phyloP scores from a whole-genome alignment of 305 asterid genomes.

The Plantago lanceolata region DNA sequence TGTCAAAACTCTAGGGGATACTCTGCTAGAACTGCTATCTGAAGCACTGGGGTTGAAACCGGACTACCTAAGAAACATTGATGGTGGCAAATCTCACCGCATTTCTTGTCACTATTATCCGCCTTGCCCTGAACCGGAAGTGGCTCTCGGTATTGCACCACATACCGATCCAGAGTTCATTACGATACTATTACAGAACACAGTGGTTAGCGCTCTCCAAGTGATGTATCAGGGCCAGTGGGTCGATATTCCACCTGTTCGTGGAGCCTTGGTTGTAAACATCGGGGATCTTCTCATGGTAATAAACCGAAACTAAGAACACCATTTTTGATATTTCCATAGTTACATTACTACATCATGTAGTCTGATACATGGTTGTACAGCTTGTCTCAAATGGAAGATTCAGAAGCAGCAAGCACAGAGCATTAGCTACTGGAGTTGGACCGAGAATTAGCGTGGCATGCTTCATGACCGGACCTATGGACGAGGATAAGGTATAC shows the following conservation, averaged over 20 bases:
- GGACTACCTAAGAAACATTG: background rate
- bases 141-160: too few relatives aligned
- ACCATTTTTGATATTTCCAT: too few relatives aligned
- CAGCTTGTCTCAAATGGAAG: background rate
- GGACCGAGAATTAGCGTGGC: background rate
- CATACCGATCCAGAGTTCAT: too few relatives aligned
- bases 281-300: too few relatives aligned
- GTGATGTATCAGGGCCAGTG: too few relatives aligned
- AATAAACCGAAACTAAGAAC: too few relatives aligned
- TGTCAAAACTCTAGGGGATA: background rate
- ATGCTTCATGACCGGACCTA: background rate
- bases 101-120: background rate
- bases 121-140: background rate
- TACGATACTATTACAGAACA: too few relatives aligned
- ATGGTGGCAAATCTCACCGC: background rate
- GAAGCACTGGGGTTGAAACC: background rate
- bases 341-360: too few relatives aligned
- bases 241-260: too few relatives aligned
- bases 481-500: background rate
- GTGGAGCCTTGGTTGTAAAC: too few relatives aligned
- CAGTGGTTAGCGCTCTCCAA: too few relatives aligned
- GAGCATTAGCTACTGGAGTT: background rate
- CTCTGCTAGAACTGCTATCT: background rate
- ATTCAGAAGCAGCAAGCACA: background rate
- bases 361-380: too few relatives aligned